A percentile compares a stretch with the other conserved stretches of the same genome.
Conservation (phyloP, 805 yeast species). For the Lachancea fermentati region DNA sequence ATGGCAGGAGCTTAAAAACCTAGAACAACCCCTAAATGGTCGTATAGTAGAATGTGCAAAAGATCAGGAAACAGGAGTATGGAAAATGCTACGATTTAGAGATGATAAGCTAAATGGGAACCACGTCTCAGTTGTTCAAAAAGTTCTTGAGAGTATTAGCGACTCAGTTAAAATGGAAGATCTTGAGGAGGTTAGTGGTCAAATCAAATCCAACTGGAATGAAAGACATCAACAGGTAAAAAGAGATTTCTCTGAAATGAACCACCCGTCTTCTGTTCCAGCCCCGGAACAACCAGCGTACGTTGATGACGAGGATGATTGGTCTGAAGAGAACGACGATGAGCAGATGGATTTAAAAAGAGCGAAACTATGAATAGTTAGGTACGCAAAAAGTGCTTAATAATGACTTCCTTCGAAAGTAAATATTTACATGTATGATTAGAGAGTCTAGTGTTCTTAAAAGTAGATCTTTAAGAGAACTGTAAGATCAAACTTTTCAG, state of each 20-base stretch:
- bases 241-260: constrained; percentile 3
- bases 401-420: neutral
- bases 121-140: constrained; percentile 73
- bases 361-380: constrained; percentile 1
- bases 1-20: constrained; percentile 68
- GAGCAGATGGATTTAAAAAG: constrained; percentile 2
- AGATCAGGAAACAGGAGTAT: constrained; percentile 53
- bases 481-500: constrained; percentile 32
- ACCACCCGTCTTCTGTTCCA: constrained; percentile 6
- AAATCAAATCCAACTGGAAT: constrained; percentile 58
- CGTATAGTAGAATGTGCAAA: constrained; percentile 81
- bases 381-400: neutral
- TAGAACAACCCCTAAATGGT: constrained; percentile 80
- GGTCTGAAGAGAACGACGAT: constrained; percentile 26
- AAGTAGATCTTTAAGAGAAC: constrained; percentile 3
- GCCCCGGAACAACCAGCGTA: constrained; percentile 21
- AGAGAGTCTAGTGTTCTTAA: neutral
- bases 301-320: constrained; percentile 29
- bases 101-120: constrained; percentile 91
- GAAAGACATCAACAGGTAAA: constrained; percentile 39
- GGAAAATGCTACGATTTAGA: constrained; percentile 85
- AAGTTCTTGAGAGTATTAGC: constrained; percentile 74
- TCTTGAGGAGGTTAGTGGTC: constrained; percentile 49
- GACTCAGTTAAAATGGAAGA: constrained; percentile 85
- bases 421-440: constrained; percentile 9